Evolutionary conservation across 2,329 filamentous ascomycete genomes (phyloP), one percentile per base, ranked within the genome.

Genomic region (Bipolaris gigantea): DNA sequence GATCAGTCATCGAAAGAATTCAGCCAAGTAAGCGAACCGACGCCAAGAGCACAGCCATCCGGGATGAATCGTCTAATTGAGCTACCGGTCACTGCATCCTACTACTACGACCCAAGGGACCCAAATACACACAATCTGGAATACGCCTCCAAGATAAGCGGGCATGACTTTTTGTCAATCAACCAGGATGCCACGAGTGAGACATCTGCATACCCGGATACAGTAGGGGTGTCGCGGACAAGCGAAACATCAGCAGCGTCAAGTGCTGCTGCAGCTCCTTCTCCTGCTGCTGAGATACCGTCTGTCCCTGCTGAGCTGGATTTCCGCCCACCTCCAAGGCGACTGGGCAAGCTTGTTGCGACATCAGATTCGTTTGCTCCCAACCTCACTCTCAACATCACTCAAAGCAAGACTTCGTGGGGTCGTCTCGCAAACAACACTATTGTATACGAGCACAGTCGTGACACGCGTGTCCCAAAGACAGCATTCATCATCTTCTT

Each of bases 381-480:
- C 1, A 81, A 90, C 21, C 83, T 81, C 0, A 79, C 95, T 30
- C 57, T 75, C 18, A 81, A 82, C 32, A 77, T 97, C 13, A 84
- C 85, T 10, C 81, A 85, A 36, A 84, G 85, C 3, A 75, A 90
- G 61, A 85, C 87, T 0, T 88, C 87, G 0, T 97, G 91, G 86
- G 93, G 93, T 27, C 85, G 93, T 23, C 83, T 84, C 0, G 77
- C 75, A 0, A 79, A 81, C 18, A 92, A 91, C 64, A 93, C 88
- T 0, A 75, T 86, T 27, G 78, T 86, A 2, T 90, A 92, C 65
- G 74, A 82, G 1, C 78, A 86, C 43, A 76, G 73, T 27, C 76
- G 77, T 21, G 90, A 97, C 61, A 81, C 80, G 2, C 87, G 86
- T 15, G 85, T 97, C 33, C 90, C 92, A 1, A 93, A 93, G 69